Evolutionary conservation across 768 basidiomycete species (phyloP).

Genomic region (Suillus luteus): DNA sequence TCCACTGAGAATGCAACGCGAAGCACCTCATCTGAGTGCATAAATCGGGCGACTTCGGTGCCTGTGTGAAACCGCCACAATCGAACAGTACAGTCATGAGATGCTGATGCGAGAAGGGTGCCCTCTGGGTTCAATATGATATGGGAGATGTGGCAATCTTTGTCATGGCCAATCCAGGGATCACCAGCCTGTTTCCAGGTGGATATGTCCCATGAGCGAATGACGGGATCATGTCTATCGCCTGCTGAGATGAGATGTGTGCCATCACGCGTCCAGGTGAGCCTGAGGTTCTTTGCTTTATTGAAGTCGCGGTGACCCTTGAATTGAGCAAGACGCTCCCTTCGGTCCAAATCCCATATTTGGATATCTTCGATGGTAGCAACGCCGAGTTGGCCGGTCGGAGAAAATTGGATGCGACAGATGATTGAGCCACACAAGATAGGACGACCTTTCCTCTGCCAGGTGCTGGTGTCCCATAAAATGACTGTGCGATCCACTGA

Average conservation of each 20-base stretch:
- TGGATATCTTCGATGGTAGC: not conserved
- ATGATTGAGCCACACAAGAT: not conserved
- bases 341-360: conserved; percentile 3
- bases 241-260: not conserved
- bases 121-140: not conserved
- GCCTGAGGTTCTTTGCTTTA: too few relatives aligned
- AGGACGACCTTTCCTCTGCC: conserved; percentile 1
- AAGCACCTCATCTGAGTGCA: not conserved
- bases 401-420: not conserved
- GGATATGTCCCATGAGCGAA: conserved; percentile 1
- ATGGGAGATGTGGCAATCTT: not conserved
- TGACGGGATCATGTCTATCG: not conserved
- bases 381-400: not conserved
- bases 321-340: not conserved
- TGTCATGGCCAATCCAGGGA: not conserved
- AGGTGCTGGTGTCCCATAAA: conserved; percentile 9
- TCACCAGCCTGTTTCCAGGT: conserved; percentile 2
- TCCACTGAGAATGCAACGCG: not conserved
- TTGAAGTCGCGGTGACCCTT: not conserved
- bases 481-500: conserved; percentile 6
- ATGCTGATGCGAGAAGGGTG: conserved; percentile 1
- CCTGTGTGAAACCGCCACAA: not conserved
- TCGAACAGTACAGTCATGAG: not conserved
- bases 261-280: not conserved
- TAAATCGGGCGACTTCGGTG: not conserved